Base-by-base conservation (phyloP, 2,329 filamentous ascomycete genomes). In the Blastomyces silverae region DNA sequence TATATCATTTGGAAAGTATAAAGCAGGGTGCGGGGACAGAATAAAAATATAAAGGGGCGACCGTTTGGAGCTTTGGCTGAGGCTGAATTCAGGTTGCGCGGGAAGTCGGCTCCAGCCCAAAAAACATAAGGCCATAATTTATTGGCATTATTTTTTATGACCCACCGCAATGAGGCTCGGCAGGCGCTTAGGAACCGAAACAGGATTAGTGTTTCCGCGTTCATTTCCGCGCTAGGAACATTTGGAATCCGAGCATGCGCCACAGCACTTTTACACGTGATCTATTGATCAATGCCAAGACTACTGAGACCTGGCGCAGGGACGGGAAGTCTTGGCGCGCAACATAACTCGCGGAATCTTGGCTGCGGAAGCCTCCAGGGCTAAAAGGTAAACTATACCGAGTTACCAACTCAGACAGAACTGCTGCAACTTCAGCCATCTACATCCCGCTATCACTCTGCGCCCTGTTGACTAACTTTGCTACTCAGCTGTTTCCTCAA, bases 41-140 rank as follows among this genome's bases (percentile, higher is more conserved):
- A 17, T 46, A 46, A 20, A 44, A 13, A 44, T 44, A 42, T 42
- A 39, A 25, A 60, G 11, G 28, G 37, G 50, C 3, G 25, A 13
- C 10, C 15, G 22, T 28, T 28, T 34, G 31, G 50, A 52, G 34
- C 34, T 11, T 37, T n/a, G n/a, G n/a, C n/a, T n/a, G n/a, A n/a
- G n/a, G n/a, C n/a, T n/a, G n/a, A n/a, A n/a, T n/a, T n/a, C n/a
- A n/a, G n/a, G 28, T 6, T 28, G 17, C 25, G 7, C 37, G 39
- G 34, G 22, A 20, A 31, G 22, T 17, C 57, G 57, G 57, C 1
- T 20, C 17, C 22, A 17, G 11, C 10, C 57, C 15, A 5, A 34
- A 50, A 50, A 61, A 50, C 42, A 61, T 61, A 10, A 44, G 59
- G 28, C 59, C 25, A 61, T 50, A 22, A 50, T 22, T 22, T 22